Base-by-base conservation (phyloP, 1,284 basidiomycete species). In the Fomitopsis pinicola region DNA sequence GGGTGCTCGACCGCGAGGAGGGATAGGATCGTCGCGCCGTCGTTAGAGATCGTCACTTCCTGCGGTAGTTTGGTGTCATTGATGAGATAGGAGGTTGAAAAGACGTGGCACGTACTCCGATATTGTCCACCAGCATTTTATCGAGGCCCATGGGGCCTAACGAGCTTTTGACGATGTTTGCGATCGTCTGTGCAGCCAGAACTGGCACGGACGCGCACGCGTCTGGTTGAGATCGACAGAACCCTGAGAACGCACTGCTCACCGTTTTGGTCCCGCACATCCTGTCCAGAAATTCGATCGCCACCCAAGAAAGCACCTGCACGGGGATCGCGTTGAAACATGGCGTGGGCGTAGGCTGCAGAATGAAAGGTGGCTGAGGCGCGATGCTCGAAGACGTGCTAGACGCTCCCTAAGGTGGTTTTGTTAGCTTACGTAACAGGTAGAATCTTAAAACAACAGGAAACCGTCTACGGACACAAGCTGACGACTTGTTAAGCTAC, bases 21-120 rank as follows among this genome's bases (percentile, higher is more conserved):
- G 40, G 93, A 90, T 48, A 99, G 87, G 69, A 99, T 99, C 36
- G 97, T 99, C 28, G 97, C 97, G 57, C 97, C 97, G 78, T 99
- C 97, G 77, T 99, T 99, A 61, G 97, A 98, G 75, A 99, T 99
- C 44, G 97, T 99, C 50, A 99, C 96, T 83, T 99, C 97, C 92
- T 95, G 56, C 10, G 60, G 36, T 19, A 52, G 28, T 50, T 46
- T 9, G 48, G 58, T 42, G 45, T n/a, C 59, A 61, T 22, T 46
- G 30, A 33, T 33, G 30, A 33, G 30, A 42, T 53, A 28, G 38
- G 26, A 30, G 19, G 30, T 33, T 5, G 5, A 33, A 35, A 2
- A 33, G 1, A 44, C 48, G 48, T 22, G 30, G 2, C 26, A 75
- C 89, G 70, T 70, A 94, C 93, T 69, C 97, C 97, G 69, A 99